Evolutionary conservation across 441 rosid genomes (phyloP).

Genomic region (Populus hybrid): DNA sequence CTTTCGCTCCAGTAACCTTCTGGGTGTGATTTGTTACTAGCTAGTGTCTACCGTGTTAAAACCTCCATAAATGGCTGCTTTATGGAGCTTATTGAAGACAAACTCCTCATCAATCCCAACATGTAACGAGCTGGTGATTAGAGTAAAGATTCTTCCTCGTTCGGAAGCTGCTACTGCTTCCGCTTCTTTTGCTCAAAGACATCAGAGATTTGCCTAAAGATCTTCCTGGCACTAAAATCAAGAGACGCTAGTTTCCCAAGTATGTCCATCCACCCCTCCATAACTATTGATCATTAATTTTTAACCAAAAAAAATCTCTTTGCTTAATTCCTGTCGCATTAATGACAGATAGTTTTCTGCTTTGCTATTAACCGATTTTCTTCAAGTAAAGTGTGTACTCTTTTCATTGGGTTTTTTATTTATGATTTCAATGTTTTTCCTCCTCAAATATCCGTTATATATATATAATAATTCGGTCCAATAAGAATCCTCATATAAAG

Average conservation of each 20-base stretch:
- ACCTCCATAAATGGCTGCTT: conserved; percentile 43
- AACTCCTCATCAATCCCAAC: conserved; percentile 13
- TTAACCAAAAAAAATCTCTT: no score
- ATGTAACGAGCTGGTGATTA: conserved; percentile 18
- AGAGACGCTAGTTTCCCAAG: conserved; percentile 57
- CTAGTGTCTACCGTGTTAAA: not conserved
- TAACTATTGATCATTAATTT: no score
- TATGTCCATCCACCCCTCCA: conserved; percentile 8
- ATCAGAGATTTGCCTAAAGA: conserved; percentile 71
- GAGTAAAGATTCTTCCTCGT: no score
- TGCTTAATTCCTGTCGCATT: not conserved
- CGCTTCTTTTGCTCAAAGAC: conserved; percentile 52
- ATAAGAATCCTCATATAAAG: not conserved
- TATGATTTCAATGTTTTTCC: not conserved
- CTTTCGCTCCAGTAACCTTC: no score
- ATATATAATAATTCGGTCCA: no score
- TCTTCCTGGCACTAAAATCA: conserved; percentile 56
- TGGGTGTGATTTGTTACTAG: not conserved
- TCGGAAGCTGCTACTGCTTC: conserved; percentile 36
- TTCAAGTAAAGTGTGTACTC: not conserved
- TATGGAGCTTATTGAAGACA: conserved; percentile 35
- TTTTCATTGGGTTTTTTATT: not conserved
- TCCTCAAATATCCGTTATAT: no score
- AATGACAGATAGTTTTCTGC: not conserved
- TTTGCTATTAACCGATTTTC: not conserved